A percentile compares a stretch with the other conserved stretches of the same genome.
Evolutionary conservation across 768 basidiomycete species (phyloP).

Genomic region (Coprinopsis sp.): DNA sequence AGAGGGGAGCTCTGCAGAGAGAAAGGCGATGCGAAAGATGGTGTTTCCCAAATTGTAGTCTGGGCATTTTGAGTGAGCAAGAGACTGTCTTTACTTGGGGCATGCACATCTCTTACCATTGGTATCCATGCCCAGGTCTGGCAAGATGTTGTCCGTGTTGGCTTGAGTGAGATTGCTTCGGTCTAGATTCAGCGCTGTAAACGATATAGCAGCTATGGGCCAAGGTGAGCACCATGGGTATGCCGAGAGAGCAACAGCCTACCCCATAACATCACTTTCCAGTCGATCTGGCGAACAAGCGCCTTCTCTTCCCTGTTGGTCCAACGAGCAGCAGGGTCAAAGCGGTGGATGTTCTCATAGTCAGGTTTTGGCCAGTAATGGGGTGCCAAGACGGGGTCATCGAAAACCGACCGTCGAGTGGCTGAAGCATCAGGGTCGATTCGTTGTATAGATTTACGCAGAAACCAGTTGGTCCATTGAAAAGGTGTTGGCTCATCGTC

Average conservation of each 20-base stretch:
- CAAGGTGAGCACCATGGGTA: neutral
- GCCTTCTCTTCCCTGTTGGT: conserved; percentile 51
- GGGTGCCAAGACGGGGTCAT: conserved; percentile 41
- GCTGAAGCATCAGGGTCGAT: conserved; percentile 35
- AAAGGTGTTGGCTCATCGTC: conserved; percentile 34
- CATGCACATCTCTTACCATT: too few relatives aligned
- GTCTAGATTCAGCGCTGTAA: conserved; percentile 53
- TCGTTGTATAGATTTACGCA: conserved; percentile 20
- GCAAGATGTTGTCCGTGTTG: conserved; percentile 54
- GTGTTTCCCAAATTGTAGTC: conserved; percentile 57
- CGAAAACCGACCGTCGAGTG: conserved; percentile 50
- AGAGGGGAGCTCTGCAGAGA: conserved; percentile 56
- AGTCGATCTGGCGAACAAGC: conserved; percentile 52
- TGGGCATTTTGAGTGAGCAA: conserved; percentile 13
- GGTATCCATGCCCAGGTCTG: conserved; percentile 49
- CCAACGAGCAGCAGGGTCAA: conserved; percentile 56
- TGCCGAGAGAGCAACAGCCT: conserved; percentile 1
- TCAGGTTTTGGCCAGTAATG: conserved; percentile 46
- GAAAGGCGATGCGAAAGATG: conserved; percentile 46
- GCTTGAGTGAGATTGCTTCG: conserved; percentile 53
- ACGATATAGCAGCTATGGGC: conserved; percentile 42
- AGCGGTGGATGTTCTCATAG: conserved; percentile 54
- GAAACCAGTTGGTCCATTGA: conserved; percentile 30
- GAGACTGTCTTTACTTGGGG: too few relatives aligned
- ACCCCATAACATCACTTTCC: conserved; percentile 54